These are phyloP conservation scores for Trametes punicea DNA, from an alignment of 768 basidiomycete species.

Conservation along the genomic window DNA sequence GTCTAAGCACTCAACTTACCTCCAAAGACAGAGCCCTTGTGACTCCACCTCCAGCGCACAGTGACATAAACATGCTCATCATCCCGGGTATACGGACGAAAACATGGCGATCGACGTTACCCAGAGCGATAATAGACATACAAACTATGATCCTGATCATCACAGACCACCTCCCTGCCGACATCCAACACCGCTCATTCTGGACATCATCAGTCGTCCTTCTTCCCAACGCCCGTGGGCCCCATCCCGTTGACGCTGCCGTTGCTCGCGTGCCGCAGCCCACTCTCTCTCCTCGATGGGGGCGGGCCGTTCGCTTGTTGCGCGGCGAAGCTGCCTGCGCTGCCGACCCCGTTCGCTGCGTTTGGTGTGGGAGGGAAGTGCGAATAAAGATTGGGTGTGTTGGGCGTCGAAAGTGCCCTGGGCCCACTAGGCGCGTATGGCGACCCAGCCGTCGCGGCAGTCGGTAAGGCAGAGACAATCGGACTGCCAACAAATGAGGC, in stretches of 20 bases:
- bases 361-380: constrained; percentile 38
- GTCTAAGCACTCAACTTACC: too few relatives aligned
- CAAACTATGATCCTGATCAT: background rate
- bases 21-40: too few relatives aligned
- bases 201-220: constrained; percentile 25
- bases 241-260: constrained; percentile 8
- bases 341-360: constrained; percentile 24
- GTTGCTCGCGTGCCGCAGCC: constrained; percentile 16
- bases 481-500: constrained; percentile 1
- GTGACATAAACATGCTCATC: too few relatives aligned
- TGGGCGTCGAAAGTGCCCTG: constrained; percentile 18
- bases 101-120: background rate
- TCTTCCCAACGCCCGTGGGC: constrained; percentile 20
- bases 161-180: background rate
- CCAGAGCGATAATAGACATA: constrained; percentile 10
- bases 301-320: constrained; percentile 22
- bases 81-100: background rate
- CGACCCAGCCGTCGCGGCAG: constrained; percentile 28
- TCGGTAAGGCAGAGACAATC: constrained; percentile 21
- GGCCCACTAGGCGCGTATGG: constrained; percentile 14
- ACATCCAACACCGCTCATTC: background rate
- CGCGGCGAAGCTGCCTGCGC: constrained; percentile 17
- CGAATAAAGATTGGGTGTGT: constrained; percentile 23
- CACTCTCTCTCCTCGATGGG: constrained; percentile 13
- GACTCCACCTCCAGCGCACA: too few relatives aligned